Evolutionary conservation across 1,284 basidiomycete genomes (phyloP).

Genomic region (Anthracocystis walkeri): DNA sequence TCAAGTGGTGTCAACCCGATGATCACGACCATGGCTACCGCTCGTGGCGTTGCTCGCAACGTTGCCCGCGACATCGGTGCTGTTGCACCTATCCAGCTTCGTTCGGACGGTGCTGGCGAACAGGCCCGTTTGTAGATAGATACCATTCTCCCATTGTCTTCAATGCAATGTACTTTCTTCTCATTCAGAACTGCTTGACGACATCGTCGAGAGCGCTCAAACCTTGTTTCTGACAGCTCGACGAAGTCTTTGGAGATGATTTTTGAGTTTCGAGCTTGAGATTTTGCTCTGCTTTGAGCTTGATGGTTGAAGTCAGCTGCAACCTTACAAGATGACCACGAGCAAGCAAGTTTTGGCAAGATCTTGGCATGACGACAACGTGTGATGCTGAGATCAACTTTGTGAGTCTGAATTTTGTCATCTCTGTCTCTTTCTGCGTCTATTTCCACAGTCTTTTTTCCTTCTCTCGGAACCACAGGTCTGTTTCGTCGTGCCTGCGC

Average conservation of each 20-base stretch:
- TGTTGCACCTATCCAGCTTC: constrained; percentile 28
- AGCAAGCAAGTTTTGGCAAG: too few species aligned
- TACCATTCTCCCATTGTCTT: neutral
- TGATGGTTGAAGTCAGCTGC: neutral
- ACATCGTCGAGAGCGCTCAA: neutral
- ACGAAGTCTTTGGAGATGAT: neutral
- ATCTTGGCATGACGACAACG: too few species aligned
- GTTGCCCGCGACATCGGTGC: constrained; percentile 66
- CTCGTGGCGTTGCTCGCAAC: constrained; percentile 63
- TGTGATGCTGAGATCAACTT: too few species aligned
- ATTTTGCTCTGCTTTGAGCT: neutral
- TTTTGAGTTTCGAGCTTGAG: neutral
- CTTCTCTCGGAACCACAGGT: too few species aligned
- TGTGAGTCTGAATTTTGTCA: too few species aligned
- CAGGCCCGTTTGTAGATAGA: constrained; percentile 39
- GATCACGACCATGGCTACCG: constrained; percentile 70
- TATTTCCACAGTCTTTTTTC: too few species aligned
- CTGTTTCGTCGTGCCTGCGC: too few species aligned
- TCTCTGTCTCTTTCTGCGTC: too few species aligned
- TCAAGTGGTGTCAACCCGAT: constrained; percentile 72
- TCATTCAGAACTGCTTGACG: neutral
- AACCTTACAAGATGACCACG: too few species aligned
- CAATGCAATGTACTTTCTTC: neutral
- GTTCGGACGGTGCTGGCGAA: constrained; percentile 17
- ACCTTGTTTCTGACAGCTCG: neutral